Percentiles rank a stretch among this genome's conserved stretches.
Conservation (phyloP, 2,329 filamentous ascomycete genomes). For the Colletotrichum phormii region DNA sequence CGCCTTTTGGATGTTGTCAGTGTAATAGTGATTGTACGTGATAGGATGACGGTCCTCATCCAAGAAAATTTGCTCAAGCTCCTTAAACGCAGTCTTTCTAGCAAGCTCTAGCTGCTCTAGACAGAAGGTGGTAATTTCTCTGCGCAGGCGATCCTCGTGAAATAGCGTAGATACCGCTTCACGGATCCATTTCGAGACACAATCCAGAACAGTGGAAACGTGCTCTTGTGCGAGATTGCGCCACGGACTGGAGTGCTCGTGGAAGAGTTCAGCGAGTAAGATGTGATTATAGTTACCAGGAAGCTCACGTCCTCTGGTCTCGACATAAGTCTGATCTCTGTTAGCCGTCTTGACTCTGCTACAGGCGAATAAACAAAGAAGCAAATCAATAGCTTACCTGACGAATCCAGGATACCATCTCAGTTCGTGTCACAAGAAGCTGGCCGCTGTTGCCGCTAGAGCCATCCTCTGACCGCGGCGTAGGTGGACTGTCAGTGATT, state of each 20-base stretch:
- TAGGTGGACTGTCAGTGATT: conserved; percentile 39
- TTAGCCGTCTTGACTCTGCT: not conserved
- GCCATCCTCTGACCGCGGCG: not conserved
- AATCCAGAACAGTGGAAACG: not conserved
- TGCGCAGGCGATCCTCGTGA: conserved; percentile 7
- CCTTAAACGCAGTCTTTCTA: not conserved
- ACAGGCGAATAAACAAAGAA: too few species aligned
- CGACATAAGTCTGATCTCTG: not conserved
- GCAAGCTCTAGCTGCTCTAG: not conserved
- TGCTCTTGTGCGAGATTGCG: conserved; percentile 4
- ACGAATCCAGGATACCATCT: not conserved
- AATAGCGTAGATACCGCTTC: not conserved
- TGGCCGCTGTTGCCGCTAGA: conserved; percentile 2
- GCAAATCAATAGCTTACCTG: not conserved
- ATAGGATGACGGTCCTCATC: conserved; percentile 55
- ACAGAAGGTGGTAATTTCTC: not conserved
- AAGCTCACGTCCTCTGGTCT: conserved; percentile 57
- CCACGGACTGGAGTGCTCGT: conserved; percentile 69
- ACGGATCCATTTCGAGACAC: conserved; percentile 2
- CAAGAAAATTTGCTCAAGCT: conserved; percentile 1
- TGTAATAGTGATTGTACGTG: conserved; percentile 64
- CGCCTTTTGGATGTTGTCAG: conserved; percentile 48
- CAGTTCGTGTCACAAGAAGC: conserved; percentile 34
- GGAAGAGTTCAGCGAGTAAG: conserved; percentile 69
- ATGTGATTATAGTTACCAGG: conserved; percentile 71